A percentile compares a stretch with the other conserved stretches of the same genome.
phyloP scores from a whole-genome alignment of 352 stramenopile species.

The Pythium angustatum region DNA sequence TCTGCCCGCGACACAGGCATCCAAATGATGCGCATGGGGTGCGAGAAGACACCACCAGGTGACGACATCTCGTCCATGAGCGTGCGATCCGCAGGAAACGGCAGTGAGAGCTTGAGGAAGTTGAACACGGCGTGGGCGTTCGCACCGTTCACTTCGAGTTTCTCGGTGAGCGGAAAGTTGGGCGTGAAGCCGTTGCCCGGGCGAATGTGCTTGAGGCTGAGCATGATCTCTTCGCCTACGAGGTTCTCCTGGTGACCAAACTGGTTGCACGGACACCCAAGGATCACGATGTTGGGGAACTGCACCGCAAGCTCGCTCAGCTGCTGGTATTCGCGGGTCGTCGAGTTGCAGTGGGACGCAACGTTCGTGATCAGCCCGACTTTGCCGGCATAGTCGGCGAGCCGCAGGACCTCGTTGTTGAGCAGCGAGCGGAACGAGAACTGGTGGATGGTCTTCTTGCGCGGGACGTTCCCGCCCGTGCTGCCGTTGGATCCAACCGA shows the following conservation, averaged over 20 bases:
- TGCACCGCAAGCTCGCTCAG: constrained; percentile 64
- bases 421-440: constrained; percentile 76
- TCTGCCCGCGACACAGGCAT: constrained; percentile 81
- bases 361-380: constrained; percentile 75
- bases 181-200: constrained; percentile 71
- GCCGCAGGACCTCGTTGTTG: constrained; percentile 57
- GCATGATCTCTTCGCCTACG: constrained; percentile 75
- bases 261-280: constrained; percentile 80
- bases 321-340: constrained; percentile 67
- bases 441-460: constrained; percentile 68
- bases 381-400: constrained; percentile 69
- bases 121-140: constrained; percentile 82
- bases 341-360: constrained; percentile 82
- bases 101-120: constrained; percentile 69
- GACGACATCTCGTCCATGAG: constrained; percentile 80
- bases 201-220: constrained; percentile 72
- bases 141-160: constrained; percentile 78
- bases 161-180: constrained; percentile 75
- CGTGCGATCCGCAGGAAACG: constrained; percentile 70
- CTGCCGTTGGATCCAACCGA: constrained; percentile 35
- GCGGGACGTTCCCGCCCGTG: constrained; percentile 6
- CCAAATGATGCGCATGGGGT: constrained; percentile 84
- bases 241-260: constrained; percentile 86
- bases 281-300: constrained; percentile 69
- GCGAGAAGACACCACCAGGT: constrained; percentile 74